Conservation (phyloP, 345 rosid species). For the Eutrema yunnanense region DNA sequence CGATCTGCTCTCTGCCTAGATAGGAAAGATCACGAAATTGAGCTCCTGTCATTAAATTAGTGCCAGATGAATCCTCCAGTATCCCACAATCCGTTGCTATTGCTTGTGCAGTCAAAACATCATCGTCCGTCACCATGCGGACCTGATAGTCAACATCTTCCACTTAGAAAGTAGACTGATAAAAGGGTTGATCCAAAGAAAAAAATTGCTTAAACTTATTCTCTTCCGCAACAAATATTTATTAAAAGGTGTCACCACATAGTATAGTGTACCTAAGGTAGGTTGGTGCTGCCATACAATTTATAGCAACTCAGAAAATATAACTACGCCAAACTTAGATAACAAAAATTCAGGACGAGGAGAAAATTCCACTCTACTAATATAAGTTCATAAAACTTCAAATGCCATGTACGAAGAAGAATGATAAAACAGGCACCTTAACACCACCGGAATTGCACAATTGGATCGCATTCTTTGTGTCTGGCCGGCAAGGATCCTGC, state of each 20-base stretch:
- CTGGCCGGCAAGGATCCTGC: conserved; percentile 84
- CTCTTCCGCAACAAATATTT: not conserved
- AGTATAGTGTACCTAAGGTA: not conserved
- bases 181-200: not conserved
- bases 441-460: conserved; percentile 61
- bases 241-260: not conserved
- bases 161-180: not conserved
- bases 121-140: conserved; percentile 93
- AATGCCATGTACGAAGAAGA: not conserved
- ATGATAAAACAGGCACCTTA: conserved; percentile 36
- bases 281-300: not conserved
- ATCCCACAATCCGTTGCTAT: conserved; percentile 87
- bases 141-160: conserved; percentile 40
- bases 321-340: not conserved
- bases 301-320: not conserved
- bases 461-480: conserved; percentile 53
- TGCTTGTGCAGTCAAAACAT: conserved; percentile 77
- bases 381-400: not conserved
- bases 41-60: conserved; percentile 49
- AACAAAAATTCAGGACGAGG: too few relatives aligned
- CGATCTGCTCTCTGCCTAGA: conserved; percentile 50
- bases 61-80: conserved; percentile 40
- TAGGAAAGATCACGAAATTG: conserved; percentile 57
- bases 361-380: not conserved
- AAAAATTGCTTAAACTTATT: not conserved